Evolutionary conservation across 495 filamentous ascomycete genomes (phyloP), one percentile per base, ranked within the genome.

Genomic region (Glarea lozoyensis): DNA sequence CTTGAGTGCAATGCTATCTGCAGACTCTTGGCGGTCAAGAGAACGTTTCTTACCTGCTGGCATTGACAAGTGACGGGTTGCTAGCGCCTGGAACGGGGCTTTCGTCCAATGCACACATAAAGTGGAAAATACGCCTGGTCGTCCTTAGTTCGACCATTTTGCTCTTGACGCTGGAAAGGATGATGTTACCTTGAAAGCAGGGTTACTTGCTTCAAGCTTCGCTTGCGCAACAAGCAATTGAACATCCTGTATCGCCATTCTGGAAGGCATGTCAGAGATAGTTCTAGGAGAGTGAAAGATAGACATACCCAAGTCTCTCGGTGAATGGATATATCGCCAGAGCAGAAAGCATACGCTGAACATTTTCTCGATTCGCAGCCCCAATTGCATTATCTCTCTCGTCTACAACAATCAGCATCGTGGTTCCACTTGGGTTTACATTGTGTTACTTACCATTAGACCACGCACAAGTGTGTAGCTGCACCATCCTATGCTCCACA

Each of bases 391-490:
- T 68, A 30, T 76, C 72, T 46, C 78, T 70, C 37, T 68, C 64
- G 43, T 77, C 83, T 88, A 23, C 18, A 33, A 13, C 15, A n/a
- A n/a, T n/a, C n/a, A n/a, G n/a, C n/a, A n/a, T n/a, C n/a, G n/a
- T n/a, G n/a, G n/a, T n/a, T n/a, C n/a, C n/a, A n/a, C n/a, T n/a
- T n/a, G n/a, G n/a, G n/a, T n/a, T n/a, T n/a, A n/a, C n/a, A n/a
- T n/a, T n/a, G n/a, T n/a, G 15, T 23, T 16, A 48, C 72, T 51
- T 67, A 88, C 86, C 74, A 49, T 54, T 77, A 19, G 83, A 71
- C 86, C 86, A 93, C 16, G 67, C 78, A 57, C 79, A 86, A 53
- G 88, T 69, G 36, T 81, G 85, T 30, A 90, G 61, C 24, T 69
- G 77, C 39, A 90, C 74, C 76, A 88, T 81, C 46, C 63, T 66